Evolutionary conservation across 1,284 basidiomycete species (phyloP).

Genomic region (Ganoderma lingzhi): DNA sequence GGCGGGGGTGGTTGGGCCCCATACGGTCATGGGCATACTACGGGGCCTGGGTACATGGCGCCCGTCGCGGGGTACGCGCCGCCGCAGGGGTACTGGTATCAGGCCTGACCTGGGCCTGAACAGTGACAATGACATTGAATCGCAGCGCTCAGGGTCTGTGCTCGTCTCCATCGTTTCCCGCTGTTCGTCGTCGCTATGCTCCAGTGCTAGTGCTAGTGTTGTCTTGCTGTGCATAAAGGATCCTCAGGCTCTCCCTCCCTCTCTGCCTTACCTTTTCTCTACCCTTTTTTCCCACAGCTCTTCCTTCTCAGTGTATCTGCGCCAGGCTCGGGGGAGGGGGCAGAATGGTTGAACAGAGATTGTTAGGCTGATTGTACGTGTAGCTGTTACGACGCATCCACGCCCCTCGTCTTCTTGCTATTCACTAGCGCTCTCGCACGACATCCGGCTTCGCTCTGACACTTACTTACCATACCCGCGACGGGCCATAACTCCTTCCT

Average conservation of each 20-base stretch:
- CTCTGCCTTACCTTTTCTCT: background rate
- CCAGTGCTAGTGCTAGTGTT: background rate
- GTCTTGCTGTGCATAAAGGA: background rate
- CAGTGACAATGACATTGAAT: background rate
- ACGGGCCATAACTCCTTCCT: background rate
- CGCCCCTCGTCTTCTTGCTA: background rate
- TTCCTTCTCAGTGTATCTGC: background rate
- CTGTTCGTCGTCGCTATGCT: conserved; percentile 6
- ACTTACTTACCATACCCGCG: background rate
- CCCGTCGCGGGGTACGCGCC: conserved; percentile 19
- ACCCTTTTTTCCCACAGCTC: background rate
- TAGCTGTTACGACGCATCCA: conserved; percentile 17
- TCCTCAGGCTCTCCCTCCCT: background rate
- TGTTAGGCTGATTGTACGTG: background rate
- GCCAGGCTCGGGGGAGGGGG: background rate
- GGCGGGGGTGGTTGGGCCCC: conserved; percentile 20
- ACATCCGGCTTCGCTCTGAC: background rate
- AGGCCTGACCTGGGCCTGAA: background rate
- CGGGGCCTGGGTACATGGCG: conserved; percentile 15
- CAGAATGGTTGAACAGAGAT: background rate
- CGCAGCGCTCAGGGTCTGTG: background rate
- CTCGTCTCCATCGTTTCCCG: background rate
- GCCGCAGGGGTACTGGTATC: conserved; percentile 25
- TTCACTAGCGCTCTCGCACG: conserved; percentile 9
- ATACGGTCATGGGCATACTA: background rate